Evolutionary conservation across 2,329 filamentous ascomycete genomes (phyloP), one percentile per base, ranked within the genome.

Genomic region (Cordyceps javanica): DNA sequence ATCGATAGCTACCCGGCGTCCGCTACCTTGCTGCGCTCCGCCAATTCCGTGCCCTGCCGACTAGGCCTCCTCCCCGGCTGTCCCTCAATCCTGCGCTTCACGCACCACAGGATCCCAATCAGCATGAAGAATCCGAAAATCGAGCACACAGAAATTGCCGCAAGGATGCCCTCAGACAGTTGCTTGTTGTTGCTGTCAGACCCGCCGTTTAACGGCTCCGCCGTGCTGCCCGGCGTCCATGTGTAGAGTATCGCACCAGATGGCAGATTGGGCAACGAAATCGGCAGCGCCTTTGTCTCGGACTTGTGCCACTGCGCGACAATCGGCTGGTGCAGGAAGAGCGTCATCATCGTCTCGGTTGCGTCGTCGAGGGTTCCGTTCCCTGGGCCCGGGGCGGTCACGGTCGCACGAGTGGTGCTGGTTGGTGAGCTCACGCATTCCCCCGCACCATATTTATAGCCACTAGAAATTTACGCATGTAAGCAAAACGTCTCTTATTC

Each of bases 301-400:
- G 38, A 32, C 41, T 55, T 23, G 39, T 46, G 52, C 41, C 52
- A 55, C 30, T 55, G 52, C 38, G 21, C 52, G 13, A 25, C 41
- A 55, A 55, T 16, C 11, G 28, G 23, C 21, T 38, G 38, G 28
- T 46, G 52, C 6, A 45, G 7, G 10, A 16, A n/a, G 16, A 55
- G n/a, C n/a, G n/a, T 3, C 14, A 36, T 25, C 10, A n/a, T 36
- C 14, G 30, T 25, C 9, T 25, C 52, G 16, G 16, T 28, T 36
- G 28, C 21, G n/a, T 2, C 23, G 19, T 26, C 19, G 19, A 46
- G 23, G 25, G 25, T 10, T 8, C n/a, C 14, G 42, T 46, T 46
- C 14, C 25, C 42, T n/a, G 50, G 38, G 16, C 9, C 16, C 4
- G 38, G 25, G n/a, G n/a, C n/a, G n/a, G n/a, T n/a, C n/a, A n/a